Evolutionary conservation across 148 eudicot genomes (phyloP).

Genomic region (Rhododendron mucronatum): DNA sequence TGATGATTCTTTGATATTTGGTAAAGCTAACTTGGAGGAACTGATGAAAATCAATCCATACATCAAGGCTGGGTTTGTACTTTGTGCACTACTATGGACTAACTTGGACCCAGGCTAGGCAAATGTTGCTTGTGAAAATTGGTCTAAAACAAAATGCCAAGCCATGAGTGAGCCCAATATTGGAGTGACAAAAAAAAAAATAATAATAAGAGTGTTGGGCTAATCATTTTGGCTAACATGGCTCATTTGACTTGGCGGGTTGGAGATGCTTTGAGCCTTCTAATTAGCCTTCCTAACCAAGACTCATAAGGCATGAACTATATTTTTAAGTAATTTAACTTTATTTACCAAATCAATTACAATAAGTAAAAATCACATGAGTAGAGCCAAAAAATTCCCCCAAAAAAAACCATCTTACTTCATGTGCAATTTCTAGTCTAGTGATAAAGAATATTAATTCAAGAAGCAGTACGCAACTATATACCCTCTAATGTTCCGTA

Average conservation of each 20-base stretch:
- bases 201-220: neutral
- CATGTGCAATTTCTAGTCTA: too few species aligned
- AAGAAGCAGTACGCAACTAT: too few species aligned
- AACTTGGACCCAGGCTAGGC: neutral
- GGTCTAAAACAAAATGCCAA: neutral
- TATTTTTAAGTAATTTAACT: too few species aligned
- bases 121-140: neutral
- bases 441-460: too few species aligned
- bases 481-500: too few species aligned
- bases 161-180: neutral
- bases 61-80: neutral
- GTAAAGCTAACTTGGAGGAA: neutral
- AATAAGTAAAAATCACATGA: too few species aligned
- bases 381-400: too few species aligned
- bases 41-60: neutral
- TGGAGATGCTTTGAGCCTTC: neutral
- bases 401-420: too few species aligned
- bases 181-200: neutral
- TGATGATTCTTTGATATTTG: neutral
- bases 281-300: too few species aligned
- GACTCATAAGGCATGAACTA: too few species aligned
- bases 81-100: neutral
- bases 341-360: too few species aligned
- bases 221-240: neutral
- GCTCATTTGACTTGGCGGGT: neutral